Percentiles rank a stretch among this genome's conserved stretches.
Evolutionary conservation across 306 rosid genomes (phyloP).

Genomic region (Quercus aquifolioides): DNA sequence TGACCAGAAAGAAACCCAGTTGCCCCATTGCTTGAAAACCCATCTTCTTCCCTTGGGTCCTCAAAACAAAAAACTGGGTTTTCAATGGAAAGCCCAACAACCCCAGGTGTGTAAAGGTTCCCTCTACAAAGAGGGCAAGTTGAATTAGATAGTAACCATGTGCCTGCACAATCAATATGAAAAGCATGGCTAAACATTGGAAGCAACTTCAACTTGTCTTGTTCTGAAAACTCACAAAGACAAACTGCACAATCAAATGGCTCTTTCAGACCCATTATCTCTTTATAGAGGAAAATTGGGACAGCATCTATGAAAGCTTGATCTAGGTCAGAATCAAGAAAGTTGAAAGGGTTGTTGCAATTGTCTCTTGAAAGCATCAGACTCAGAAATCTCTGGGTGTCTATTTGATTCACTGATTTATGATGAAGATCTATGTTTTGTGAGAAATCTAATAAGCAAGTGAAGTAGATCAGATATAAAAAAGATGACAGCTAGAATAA

Average conservation of each 20-base stretch:
- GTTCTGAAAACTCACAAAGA: too few species aligned
- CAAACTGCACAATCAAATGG: too few species aligned
- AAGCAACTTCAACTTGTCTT: too few species aligned
- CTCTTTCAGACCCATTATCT: too few species aligned
- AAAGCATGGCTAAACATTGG: too few species aligned
- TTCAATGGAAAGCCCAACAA: slow-evolving; percentile 28
- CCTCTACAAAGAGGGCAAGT: too few species aligned
- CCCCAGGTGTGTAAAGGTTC: too few species aligned
- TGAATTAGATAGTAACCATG: too few species aligned
- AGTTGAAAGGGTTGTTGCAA: slow-evolving; percentile 39
- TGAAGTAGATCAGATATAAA: slow-evolving; percentile 71
- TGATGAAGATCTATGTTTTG: slow-evolving; percentile 50
- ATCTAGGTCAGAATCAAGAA: too few species aligned
- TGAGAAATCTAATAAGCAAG: slow-evolving; percentile 63
- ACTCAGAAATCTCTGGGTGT: slow-evolving; percentile 54
- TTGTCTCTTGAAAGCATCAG: slow-evolving; percentile 69
- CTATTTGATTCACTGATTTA: slow-evolving; percentile 55
- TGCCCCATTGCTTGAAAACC: slow-evolving; percentile 34
- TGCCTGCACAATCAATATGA: too few species aligned
- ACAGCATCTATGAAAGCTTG: too few species aligned
- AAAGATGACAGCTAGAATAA: slow-evolving; percentile 60
- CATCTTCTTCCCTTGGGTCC: slow-evolving; percentile 49
- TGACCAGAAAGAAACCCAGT: slow-evolving; percentile 31
- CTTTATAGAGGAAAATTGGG: too few species aligned
- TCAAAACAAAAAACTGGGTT: slow-evolving; percentile 52